Base-by-base conservation (phyloP, 2,329 filamentous ascomycete genomes). In the Fusarium heterosporum region DNA sequence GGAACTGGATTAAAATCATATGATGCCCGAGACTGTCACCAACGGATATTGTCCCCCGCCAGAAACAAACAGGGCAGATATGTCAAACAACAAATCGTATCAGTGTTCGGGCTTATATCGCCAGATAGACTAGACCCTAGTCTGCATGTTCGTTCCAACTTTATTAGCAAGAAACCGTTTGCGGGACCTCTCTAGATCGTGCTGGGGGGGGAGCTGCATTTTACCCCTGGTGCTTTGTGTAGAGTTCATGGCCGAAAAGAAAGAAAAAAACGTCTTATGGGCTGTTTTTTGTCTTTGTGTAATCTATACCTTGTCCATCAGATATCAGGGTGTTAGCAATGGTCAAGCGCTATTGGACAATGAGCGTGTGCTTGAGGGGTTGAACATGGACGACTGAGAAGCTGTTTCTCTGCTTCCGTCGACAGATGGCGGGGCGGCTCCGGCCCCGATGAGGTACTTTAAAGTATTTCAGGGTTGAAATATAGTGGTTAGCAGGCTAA, bases 381-480 rank as follows among this genome's bases (percentile, higher is more conserved):
- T 64, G 48, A 28, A 49, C 38, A 43, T 53, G 11, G 45, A 48
- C 64, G 49, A 67, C 47, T 68, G 38, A 56, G 43, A 64, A 58
- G 59, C 25, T 64, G 58, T 51, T 63, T 47, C 38, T 25, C 43
- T 57, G 39, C 36, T 63, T 41, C 29, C 26, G 53, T 67, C 54
- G 64, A 67, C 59, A 67, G 64, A 68, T 68, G 50, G 64, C 54
- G 64, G 64, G 64, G 59, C 59, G 64, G 64, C 54, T 68, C 64
- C 64, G 64, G 54, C 49, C 64, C 54, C 28, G 25, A 40, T n/a
- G 41, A 14, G 45, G 38, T 64, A 64, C 46, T 42, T 55, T 14
- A 34, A 34, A 14, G 30, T 32, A 16, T n/a, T n/a, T n/a, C n/a
- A n/a, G n/a, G 28, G n/a, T 38, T n/a, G 48, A 53, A 39, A n/a